Conservation (phyloP, 169 alveolate genomes). For the Neospora caninum region DNA sequence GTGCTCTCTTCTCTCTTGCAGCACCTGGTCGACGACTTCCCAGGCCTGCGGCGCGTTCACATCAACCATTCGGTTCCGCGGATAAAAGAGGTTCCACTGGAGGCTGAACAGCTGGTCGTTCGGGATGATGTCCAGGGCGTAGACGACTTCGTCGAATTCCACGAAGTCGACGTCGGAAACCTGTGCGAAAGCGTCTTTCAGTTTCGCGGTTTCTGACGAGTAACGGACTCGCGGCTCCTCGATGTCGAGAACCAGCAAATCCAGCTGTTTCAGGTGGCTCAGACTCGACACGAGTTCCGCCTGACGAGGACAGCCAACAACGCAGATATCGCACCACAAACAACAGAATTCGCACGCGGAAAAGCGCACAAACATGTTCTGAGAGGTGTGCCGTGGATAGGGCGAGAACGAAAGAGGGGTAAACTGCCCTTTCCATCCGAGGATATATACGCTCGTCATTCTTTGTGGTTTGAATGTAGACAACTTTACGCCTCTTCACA, state of each 20-base stretch:
- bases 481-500: not conserved
- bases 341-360: not conserved
- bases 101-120: conserved; percentile 37
- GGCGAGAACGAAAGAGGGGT: too few species aligned
- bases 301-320: not conserved
- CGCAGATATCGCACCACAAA: not conserved
- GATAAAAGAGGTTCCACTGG: conserved; percentile 46
- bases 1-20: not conserved
- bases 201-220: not conserved
- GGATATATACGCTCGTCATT: not conserved
- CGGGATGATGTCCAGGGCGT: conserved; percentile 26
- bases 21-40: conserved; percentile 6
- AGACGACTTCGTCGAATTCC: conserved; percentile 30
- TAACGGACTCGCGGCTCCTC: not conserved
- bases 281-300: conserved; percentile 3
- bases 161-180: conserved; percentile 18
- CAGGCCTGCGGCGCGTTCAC: conserved; percentile 16
- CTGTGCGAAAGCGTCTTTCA: not conserved
- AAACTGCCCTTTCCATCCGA: too few species aligned
- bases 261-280: not conserved
- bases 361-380: not conserved
- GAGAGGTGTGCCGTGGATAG: not conserved
- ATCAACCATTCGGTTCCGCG: conserved; percentile 29
- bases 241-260: not conserved
- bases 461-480: not conserved